Base-by-base conservation (phyloP, 805 yeast species). In the Komagataella pseudopastoris region DNA sequence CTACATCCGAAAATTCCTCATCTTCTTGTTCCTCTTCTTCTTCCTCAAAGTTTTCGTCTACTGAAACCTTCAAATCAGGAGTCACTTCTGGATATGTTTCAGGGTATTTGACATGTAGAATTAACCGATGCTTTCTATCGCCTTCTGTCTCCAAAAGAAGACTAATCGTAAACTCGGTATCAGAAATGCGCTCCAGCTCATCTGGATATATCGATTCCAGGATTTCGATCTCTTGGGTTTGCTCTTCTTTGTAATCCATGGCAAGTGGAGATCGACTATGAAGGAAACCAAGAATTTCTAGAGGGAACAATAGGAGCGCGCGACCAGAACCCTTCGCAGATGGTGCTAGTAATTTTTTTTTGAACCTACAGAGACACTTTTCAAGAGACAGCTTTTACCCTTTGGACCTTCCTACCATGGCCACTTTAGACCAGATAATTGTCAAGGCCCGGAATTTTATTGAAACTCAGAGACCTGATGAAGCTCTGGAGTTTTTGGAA, bases 171-270 rank as follows among this genome's bases (percentile, higher is more conserved):
- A 79, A 86, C 44, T 72, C 72, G 6, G 71, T 65, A 18, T 75
- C 76, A 1, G 76, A 61, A 43, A 72, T 58, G 7, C 70, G 59
- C n/a, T 63, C 67, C 36, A 88, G 67, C 64, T 91, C 99, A 62
- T 91, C 97, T 5, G 98, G 99, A 63, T 93, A 91, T 51, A 91
- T 91, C 16, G 95, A 83, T 62, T 87, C 83, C 53, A 91, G 75
- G 50, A 93, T 89, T 65, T 90, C 97, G 48, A 93, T 64, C 65
- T 91, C 99, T 67, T 91, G 96, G 24, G 62, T 65, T 63, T 91
- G 97, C 62, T 93, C 97, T 64, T 87, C 96, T 50, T 66, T 62
- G 52, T 82, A 77, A 59, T 85, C 90, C 95, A 87, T 87, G 23
- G 23, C 39, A 30, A 30, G 14, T 30, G 39, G 52, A 8, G 10